Base-by-base conservation (phyloP, 2,329 filamentous ascomycete species). In the Ceratocystis albifundus region DNA sequence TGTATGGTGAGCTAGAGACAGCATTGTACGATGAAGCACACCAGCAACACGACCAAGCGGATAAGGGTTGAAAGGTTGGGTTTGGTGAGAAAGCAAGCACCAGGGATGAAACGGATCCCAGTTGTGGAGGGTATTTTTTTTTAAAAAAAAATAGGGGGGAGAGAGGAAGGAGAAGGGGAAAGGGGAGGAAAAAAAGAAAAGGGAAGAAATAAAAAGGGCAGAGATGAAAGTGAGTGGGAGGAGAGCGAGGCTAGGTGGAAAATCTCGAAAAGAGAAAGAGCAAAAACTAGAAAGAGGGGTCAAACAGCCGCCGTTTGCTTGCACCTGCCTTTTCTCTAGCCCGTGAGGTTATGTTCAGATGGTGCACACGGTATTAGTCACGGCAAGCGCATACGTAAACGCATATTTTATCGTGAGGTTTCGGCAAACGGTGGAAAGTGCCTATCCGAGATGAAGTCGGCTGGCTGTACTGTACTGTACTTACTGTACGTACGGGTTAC, bases 1-100 rank as follows among this genome's bases (percentile, higher is more conserved):
- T 45, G 46, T 53, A 7, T 32, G 62, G 15, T 28, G n/a, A 12
- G n/a, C 48, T 22, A 55, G 46, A 53, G 46, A 64, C 62, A 64
- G 50, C 17, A 36, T 41, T 8, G 15, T 32, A n/a, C 50, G 17
- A 41, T 22, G 48, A 36, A 10, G 32, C 28, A 15, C 8, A 3
- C 22, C 41, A 15, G 25, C 46, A 41, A 45, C 15, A 53, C 1
- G 12, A 2, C 20, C 10, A 62, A 36, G 46, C 28, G 41, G 36
- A 64, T 50, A 50, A 50, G 46, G 32, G 45, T 22, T 64, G 25
- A 15, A n/a, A n/a, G 32, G 41, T 15, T n/a, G 30, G 25, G 15
- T 20, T 25, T 32, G 45, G 45, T 28, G n/a, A 44, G 20, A 36
- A 10, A 50, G 22, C 25, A 10, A 50, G 22, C 25, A 28, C 53